Conservation (phyloP, 1,284 basidiomycete genomes). For the Leccinum insolens region DNA sequence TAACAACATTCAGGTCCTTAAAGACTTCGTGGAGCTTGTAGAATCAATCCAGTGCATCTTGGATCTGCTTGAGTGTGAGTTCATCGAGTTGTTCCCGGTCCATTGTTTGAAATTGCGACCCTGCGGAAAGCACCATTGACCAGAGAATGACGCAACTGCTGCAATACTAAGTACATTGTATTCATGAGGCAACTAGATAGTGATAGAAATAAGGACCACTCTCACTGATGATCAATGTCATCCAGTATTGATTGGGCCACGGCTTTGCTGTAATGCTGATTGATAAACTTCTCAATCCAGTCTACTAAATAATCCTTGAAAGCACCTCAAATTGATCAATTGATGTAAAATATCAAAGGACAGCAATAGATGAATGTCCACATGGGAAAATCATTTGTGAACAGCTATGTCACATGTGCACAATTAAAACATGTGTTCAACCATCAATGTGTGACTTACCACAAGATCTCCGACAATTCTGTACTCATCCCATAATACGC, state of each 20-base stretch:
- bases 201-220: background rate
- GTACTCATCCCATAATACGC: constrained; percentile 1
- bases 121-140: background rate
- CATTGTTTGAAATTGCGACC: background rate
- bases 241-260: background rate
- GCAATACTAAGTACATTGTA: background rate
- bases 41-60: background rate
- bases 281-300: background rate
- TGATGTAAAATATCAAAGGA: background rate
- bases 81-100: background rate
- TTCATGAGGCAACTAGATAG: too few species aligned
- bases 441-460: background rate
- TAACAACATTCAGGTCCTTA: background rate
- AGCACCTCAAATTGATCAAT: background rate
- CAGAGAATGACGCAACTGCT: background rate
- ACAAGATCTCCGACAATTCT: background rate
- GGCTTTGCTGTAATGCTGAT: background rate
- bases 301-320: constrained; percentile 3
- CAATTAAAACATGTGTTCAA: background rate
- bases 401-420: background rate
- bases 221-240: background rate
- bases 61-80: background rate
- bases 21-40: background rate
- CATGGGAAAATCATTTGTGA: background rate
- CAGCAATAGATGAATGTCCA: background rate